Evolutionary conservation across 164 flowering plant genomes (phyloP), one percentile per base, ranked within the genome.

Genomic region (Macadamia integrifolia): DNA sequence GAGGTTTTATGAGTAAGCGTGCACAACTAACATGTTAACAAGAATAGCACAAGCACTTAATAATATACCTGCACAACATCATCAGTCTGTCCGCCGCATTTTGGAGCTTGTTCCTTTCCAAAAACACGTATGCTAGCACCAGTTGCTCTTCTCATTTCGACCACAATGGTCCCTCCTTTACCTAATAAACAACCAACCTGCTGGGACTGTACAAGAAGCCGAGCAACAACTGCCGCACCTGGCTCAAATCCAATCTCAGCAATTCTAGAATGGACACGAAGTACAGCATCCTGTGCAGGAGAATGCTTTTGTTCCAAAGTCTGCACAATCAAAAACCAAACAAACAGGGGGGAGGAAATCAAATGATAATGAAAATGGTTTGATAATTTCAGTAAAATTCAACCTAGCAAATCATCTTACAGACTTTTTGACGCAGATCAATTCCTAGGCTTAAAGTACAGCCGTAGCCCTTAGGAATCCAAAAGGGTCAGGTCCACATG

Each of bases 281-380:
- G 76, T 65, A 85, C 84, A 70, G 85, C 92, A 60, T 87, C 86
- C 69, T 82, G 86, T 15, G 87, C 88, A n/a, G 87, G 81, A 69
- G 92, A 87, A 58, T 65, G 75, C 11, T 68, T 79, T 66, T 75
- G 75, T 43, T 85, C 87, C 28, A 69, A 61, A 65, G 70, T 81
- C 91, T 85, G 82, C 67, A 74, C 6, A 69, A 66, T 66, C 3
- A 68, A 58, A 46, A 66, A 32, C 62, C 8, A 29, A 3, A 49
- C 12, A 49, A 31, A 18, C 53, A 49, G 53, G 11, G 53, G 11
- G 15, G 8, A 8, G 40, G 40, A 35, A 42, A 14, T 42, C 6
- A 73, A 40, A 73, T 31, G 18, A 40, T 31, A 48, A 7, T 23
- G 14, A 50, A 5, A 57, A 57, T 48, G 28, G 56, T 11, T 58